Conservation (phyloP, 805 yeast genomes). For the Ogataea methanolica region DNA sequence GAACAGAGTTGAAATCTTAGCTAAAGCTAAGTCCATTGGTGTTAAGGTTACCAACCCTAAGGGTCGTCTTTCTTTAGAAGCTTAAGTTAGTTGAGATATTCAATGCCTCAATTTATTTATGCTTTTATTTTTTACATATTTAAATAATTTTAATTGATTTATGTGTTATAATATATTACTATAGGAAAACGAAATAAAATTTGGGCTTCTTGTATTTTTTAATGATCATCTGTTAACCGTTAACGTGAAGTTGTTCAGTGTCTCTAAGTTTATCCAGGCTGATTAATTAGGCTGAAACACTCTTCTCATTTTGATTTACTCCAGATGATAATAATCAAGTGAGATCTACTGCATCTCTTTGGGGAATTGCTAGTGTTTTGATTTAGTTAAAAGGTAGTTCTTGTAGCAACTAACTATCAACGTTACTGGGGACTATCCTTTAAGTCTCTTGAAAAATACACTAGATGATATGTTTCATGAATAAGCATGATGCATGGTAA, state of each 20-base stretch:
- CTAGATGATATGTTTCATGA: too few relatives aligned
- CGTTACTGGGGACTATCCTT: too few relatives aligned
- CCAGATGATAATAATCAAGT: too few relatives aligned
- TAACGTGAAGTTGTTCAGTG: background rate
- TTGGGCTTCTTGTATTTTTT: conserved; percentile 1
- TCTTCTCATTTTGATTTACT: too few relatives aligned
- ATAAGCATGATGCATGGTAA: too few relatives aligned
- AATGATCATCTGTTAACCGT: background rate
- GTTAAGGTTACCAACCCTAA: conserved; percentile 98
- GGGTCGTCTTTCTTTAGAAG: conserved; percentile 98
- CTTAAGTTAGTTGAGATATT: conserved; percentile 45
- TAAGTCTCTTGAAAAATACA: too few relatives aligned
- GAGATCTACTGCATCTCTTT: too few relatives aligned
- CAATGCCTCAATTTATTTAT: background rate
- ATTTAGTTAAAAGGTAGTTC: too few relatives aligned
- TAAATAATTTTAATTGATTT: conserved; percentile 13
- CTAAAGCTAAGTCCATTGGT: conserved; percentile 98
- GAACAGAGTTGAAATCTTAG: conserved; percentile 95
- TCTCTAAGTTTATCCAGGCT: background rate
- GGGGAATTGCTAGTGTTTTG: too few relatives aligned
- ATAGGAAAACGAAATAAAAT: background rate
- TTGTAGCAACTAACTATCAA: too few relatives aligned
- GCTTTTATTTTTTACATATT: conserved; percentile 8
- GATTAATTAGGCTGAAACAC: too few relatives aligned
- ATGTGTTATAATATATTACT: conserved; percentile 10